phyloP scores from a whole-genome alignment of 768 basidiomycete species.

The Gelatoporia subvermispora region DNA sequence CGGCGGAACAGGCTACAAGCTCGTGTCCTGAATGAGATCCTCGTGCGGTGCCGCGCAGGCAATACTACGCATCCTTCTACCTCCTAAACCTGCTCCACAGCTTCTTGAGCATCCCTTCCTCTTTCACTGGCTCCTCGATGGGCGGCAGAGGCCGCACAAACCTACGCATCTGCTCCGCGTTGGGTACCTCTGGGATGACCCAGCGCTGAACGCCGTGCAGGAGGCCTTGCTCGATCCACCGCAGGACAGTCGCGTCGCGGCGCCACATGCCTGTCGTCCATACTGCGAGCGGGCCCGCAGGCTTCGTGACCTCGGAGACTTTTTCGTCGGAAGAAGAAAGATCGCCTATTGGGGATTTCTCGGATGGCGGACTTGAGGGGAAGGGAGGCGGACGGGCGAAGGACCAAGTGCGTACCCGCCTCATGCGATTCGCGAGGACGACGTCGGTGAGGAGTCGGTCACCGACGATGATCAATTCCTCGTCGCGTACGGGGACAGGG shows the following conservation, averaged over 20 bases:
- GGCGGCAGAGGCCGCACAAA: conserved; percentile 9
- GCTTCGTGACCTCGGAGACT: not conserved
- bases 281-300: conserved; percentile 53
- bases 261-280: conserved; percentile 73
- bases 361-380: conserved; percentile 15
- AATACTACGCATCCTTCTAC: not conserved
- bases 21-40: too few relatives aligned
- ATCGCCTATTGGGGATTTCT: conserved; percentile 6
- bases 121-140: not conserved
- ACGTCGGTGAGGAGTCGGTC: conserved; percentile 93
- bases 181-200: conserved; percentile 10
- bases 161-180: conserved; percentile 7
- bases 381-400: not conserved
- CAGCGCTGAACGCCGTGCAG: conserved; percentile 43
- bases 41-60: too few relatives aligned
- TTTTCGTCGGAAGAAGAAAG: not conserved
- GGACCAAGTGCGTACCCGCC: conserved; percentile 10
- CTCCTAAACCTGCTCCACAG: conserved; percentile 4
- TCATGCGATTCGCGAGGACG: conserved; percentile 78
- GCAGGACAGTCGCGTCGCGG: conserved; percentile 55
- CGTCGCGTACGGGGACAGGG: conserved; percentile 46
- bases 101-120: conserved; percentile 7
- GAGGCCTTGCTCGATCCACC: conserved; percentile 52
- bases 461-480: conserved; percentile 78
- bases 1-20: too few relatives aligned